Percentiles rank a stretch among this genome's conserved stretches.
These are phyloP conservation scores for Kalmusia sp. DNA, from an alignment of 2,329 filamentous ascomycete genomes.

Conservation along the genomic window DNA sequence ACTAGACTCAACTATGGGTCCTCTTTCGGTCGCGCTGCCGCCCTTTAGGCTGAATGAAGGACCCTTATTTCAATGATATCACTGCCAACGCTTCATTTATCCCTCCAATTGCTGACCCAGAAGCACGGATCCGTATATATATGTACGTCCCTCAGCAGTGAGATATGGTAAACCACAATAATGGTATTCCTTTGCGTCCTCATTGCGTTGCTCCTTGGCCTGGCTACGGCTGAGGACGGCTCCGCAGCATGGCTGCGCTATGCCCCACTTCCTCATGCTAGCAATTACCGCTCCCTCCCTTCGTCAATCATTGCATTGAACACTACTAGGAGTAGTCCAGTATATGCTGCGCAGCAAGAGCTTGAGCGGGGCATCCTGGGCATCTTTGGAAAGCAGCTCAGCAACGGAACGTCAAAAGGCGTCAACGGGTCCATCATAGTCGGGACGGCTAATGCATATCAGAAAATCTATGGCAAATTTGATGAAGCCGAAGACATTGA, in stretches of 20 bases:
- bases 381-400: slow-evolving; percentile 61
- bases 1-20: slow-evolving; percentile 1
- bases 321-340: slow-evolving; percentile 60
- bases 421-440: slow-evolving; percentile 52
- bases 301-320: slow-evolving; percentile 62
- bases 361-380: slow-evolving; percentile 63
- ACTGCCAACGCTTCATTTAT: slow-evolving; percentile 14
- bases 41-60: slow-evolving; percentile 23
- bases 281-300: slow-evolving; percentile 54
- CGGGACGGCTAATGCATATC: slow-evolving; percentile 57
- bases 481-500: slow-evolving; percentile 51
- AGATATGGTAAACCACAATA: too few species aligned
- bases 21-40: background rate
- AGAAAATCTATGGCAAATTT: slow-evolving; percentile 41
- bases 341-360: slow-evolving; percentile 66
- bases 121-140: background rate
- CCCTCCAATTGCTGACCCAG: slow-evolving; percentile 11
- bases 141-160: background rate
- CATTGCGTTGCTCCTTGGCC: slow-evolving; percentile 8
- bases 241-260: slow-evolving; percentile 71
- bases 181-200: slow-evolving; percentile 1
- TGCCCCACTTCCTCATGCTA: slow-evolving; percentile 57
- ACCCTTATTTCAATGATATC: slow-evolving; percentile 10
- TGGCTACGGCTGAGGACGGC: slow-evolving; percentile 65
- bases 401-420: slow-evolving; percentile 27